phyloP scores from a whole-genome alignment of 108 stramenopile species.

The Skeletonema marinoi region DNA sequence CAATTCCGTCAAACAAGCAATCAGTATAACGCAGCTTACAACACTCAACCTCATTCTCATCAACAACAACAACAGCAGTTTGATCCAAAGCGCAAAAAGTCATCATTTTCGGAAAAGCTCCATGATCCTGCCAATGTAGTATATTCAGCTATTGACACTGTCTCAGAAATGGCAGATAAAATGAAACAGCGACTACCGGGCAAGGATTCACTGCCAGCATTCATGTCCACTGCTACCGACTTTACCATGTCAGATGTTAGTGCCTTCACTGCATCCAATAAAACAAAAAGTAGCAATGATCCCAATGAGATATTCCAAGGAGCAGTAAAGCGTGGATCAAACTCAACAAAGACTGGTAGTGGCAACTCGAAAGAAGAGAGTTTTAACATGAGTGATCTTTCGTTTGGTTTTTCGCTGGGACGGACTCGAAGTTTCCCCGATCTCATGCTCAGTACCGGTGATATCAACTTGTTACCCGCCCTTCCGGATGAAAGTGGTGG shows the following conservation, averaged over 20 bases:
- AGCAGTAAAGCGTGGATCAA: neutral
- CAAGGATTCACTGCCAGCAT: constrained; percentile 29
- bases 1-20: neutral
- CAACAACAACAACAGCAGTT: neutral
- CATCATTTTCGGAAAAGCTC: constrained; percentile 3
- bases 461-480: constrained; percentile 12
- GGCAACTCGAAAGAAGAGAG: constrained; percentile 11
- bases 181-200: neutral
- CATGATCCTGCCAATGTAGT: neutral
- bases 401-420: constrained; percentile 18
- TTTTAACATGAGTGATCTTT: constrained; percentile 27
- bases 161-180: neutral
- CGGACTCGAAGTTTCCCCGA: constrained; percentile 45
- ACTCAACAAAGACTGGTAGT: constrained; percentile 18
- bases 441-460: constrained; percentile 32
- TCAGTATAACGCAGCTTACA: neutral
- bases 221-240: constrained; percentile 28
- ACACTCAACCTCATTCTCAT: constrained; percentile 1
- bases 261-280: constrained; percentile 4
- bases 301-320: constrained; percentile 11
- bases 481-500: constrained; percentile 10
- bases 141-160: constrained; percentile 1
- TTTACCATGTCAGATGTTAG: constrained; percentile 49
- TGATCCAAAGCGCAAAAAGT: constrained; percentile 9
- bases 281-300: neutral